Base-by-base conservation (phyloP, 2,329 filamentous ascomycete species). In the Fusarium sp. region DNA sequence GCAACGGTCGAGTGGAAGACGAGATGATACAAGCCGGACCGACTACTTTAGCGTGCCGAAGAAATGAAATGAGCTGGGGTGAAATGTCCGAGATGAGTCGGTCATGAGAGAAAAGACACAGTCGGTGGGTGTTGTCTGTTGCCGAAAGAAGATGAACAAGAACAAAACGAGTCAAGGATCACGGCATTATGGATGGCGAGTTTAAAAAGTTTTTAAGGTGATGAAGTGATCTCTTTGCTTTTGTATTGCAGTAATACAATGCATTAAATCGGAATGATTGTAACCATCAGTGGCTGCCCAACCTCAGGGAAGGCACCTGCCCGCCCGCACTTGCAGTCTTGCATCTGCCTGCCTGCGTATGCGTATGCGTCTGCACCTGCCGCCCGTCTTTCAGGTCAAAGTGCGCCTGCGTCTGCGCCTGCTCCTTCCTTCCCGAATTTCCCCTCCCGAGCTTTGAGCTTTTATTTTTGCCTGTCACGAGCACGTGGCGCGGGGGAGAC, bases 401-500 rank as follows among this genome's bases (percentile, higher is more conserved):
- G n/a, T 30, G 42, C 15, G n/a, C 46, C 8, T n/a, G n/a, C n/a
- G 26, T 23, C 4, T 50, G 47, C 47, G 33, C 46, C 20, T 18
- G 23, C 50, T n/a, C 55, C 52, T 30, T 26, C 50, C 18, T 23
- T 23, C 28, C 34, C 20, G 37, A 30, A 30, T 30, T 30, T 40
- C 36, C 40, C 52, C 42, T 47, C 45, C 47, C 56, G 36, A 59
- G 47, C 36, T 47, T 54, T 23, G 23, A 23, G 23, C 23, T 12
- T 33, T 41, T 59, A 40, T 47, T 69, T 67, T 30, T 66, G 58
- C 56, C 26, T 54, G 62, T 70, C 58, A 70, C 67, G 67, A 70
- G 67, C 67, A 64, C 40, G 54, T 70, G 67, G 62, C 70, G 67
- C 53, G 67, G 67, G 67, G 67, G 64, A 63, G 36, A 55, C 49